Base-by-base conservation (phyloP, 371 early-diverging fungal genomes). In the Sporodiniella umbellata region DNA sequence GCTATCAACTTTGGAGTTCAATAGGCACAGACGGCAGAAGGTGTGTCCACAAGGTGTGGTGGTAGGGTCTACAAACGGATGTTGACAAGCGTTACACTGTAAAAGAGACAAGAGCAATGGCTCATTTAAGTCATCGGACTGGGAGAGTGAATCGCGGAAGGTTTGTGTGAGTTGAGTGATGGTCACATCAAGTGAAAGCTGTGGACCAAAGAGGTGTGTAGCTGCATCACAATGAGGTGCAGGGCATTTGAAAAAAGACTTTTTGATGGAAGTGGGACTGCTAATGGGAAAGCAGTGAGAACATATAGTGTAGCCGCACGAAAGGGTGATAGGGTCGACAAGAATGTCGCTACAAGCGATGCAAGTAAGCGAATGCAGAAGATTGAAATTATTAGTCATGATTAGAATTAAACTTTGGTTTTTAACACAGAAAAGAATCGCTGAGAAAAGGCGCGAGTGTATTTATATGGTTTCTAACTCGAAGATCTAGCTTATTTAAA, bases 1-100 rank as follows among this genome's bases (percentile, higher is more conserved):
- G 4, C 15, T 39, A 8, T 44, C 43, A 17, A 58, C 26, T 42
- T 62, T 62, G 10, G 39, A 45, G 33, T 50, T 48, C 30, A 62
- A 45, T 21, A 62, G 12, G 25, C 62, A 62, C 7, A 56, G 35
- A 49, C 57, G 52, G 37, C 63, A 63, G 19, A 58, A 63, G 2
- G 63, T 63, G 23, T 63, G 58, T 17, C 63, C 63, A 35, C 63
- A 63, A 22, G 54, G 58, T 21, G 55, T 54, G 10, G 63, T 63
- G 18, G 48, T 51, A 15, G 62, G 47, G 25, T 57, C 58, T 1
- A 43, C 19, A 6, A 54, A 24, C 4, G 58, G 48, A 3, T 40
- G 22, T 5, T 45, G 7, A n/a, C 58, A 57, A 3, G 24, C 12
- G 7, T 31, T 25, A 26, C 58, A 57, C 3, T 33, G 23, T 18